These are phyloP conservation scores for Aspergillus niger DNA, from an alignment of 2,329 filamentous ascomycete species.

Conservation along the genomic window DNA sequence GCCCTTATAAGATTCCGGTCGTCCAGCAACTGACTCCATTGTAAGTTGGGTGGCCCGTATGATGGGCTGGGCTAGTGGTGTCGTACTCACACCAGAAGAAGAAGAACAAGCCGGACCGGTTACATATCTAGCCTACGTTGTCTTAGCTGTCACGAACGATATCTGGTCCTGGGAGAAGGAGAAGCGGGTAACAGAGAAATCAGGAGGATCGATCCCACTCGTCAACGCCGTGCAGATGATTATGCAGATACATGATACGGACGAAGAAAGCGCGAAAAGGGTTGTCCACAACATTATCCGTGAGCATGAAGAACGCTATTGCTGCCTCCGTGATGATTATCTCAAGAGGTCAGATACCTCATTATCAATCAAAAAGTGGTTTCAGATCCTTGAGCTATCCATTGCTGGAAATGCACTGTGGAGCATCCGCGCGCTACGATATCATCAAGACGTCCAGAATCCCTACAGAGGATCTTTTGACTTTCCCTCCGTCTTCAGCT, in stretches of 20 bases:
- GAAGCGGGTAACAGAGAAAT: background rate
- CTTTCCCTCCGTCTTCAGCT: background rate
- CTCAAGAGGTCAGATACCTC: background rate
- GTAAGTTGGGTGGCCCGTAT: background rate
- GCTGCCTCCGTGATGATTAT: background rate
- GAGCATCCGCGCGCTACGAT: background rate
- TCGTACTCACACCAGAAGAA: conserved; percentile 2
- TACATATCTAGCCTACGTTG: background rate
- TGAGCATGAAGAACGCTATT: background rate
- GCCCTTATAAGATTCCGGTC: background rate
- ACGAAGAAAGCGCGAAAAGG: background rate
- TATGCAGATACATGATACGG: background rate
- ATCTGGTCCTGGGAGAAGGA: conserved; percentile 5
- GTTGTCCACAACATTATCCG: background rate
- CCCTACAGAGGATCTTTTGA: background rate
- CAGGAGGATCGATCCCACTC: background rate
- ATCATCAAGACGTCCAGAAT: background rate
- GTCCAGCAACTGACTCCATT: too few species aligned
- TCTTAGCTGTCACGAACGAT: conserved; percentile 1
- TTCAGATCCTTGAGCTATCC: background rate
- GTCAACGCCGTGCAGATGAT: conserved; percentile 1
- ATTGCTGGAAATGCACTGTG: conserved; percentile 6
- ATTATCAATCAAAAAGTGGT: background rate
- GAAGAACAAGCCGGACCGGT: background rate
- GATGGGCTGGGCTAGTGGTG: conserved; percentile 4